Evolutionary conservation across 1,139 yeast species (phyloP).

Genomic region (Suhomyces taliae): DNA sequence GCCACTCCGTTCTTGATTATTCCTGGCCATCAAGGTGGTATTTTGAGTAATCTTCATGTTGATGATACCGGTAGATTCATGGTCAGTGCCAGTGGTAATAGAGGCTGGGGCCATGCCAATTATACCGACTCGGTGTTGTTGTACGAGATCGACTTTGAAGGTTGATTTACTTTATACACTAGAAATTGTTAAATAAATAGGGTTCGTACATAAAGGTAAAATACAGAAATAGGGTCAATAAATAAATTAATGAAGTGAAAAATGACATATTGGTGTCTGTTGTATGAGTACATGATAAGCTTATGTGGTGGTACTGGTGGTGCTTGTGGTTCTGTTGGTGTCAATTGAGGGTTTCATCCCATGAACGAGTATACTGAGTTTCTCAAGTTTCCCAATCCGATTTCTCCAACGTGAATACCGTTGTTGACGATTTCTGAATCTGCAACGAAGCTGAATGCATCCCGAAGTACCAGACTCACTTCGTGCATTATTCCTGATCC

Average conservation of each 20-base stretch:
- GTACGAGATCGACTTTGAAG: constrained; percentile 63
- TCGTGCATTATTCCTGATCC: constrained; percentile 13
- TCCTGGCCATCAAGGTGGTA: constrained; percentile 65
- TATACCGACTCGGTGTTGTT: constrained; percentile 78
- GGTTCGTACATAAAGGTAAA: neutral
- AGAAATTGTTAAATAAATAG: neutral
- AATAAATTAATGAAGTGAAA: neutral
- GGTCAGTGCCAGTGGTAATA: constrained; percentile 89
- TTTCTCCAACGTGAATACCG: constrained; percentile 25
- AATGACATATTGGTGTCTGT: neutral
- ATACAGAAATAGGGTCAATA: neutral
- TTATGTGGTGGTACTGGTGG: neutral
- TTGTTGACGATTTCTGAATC: constrained; percentile 19
- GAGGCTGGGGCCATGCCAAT: constrained; percentile 88
- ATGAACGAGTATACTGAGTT: constrained; percentile 17
- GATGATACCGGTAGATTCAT: constrained; percentile 87
- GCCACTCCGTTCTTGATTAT: constrained; percentile 60
- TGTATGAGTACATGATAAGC: neutral
- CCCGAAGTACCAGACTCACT: constrained; percentile 15
- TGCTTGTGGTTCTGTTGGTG: neutral
- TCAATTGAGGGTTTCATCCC: neutral
- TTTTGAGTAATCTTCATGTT: constrained; percentile 57
- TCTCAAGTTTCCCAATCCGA: constrained; percentile 36
- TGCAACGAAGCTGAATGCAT: constrained; percentile 15
- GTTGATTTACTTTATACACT: constrained; percentile 2